Conservation (phyloP, 805 yeast species). For the Zygosaccharomyces gambellarensis region DNA sequence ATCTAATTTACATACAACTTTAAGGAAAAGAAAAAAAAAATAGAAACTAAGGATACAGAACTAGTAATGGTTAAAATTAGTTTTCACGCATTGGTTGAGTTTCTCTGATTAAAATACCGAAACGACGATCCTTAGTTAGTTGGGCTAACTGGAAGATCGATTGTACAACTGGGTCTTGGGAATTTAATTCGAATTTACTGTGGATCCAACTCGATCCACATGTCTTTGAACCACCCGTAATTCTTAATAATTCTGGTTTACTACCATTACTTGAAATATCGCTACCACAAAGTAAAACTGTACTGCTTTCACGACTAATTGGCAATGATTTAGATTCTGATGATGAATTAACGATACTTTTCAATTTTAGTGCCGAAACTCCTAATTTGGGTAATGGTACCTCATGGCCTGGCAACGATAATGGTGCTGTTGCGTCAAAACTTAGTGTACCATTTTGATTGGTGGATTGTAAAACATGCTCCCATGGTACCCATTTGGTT, state of each 20-base stretch:
- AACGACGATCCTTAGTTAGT: constrained; percentile 60
- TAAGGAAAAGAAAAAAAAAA: neutral
- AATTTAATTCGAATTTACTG: constrained; percentile 61
- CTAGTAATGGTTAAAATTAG: neutral
- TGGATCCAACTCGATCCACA: constrained; percentile 85
- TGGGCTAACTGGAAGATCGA: constrained; percentile 53
- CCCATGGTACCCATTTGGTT: constrained; percentile 70
- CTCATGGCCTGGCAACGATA: constrained; percentile 63
- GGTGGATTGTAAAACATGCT: constrained; percentile 54
- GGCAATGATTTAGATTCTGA: constrained; percentile 46
- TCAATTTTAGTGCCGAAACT: constrained; percentile 61
- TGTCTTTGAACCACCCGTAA: constrained; percentile 72
- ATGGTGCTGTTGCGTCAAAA: constrained; percentile 54
- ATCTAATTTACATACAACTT: constrained; percentile 1
- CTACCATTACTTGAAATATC: constrained; percentile 36
- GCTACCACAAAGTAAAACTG: constrained; percentile 56
- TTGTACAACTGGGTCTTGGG: constrained; percentile 38
- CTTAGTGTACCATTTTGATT: constrained; percentile 67
- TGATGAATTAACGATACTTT: constrained; percentile 49
- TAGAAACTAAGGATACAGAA: neutral
- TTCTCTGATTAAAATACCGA: constrained; percentile 63
- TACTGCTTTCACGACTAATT: constrained; percentile 74
- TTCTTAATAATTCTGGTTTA: constrained; percentile 58
- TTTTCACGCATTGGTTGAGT: constrained; percentile 47
- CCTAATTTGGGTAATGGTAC: constrained; percentile 72